A percentile compares a stretch with the other conserved stretches of the same genome.
Conservation (phyloP, 306 rosid species). For the Geum urbanum region DNA sequence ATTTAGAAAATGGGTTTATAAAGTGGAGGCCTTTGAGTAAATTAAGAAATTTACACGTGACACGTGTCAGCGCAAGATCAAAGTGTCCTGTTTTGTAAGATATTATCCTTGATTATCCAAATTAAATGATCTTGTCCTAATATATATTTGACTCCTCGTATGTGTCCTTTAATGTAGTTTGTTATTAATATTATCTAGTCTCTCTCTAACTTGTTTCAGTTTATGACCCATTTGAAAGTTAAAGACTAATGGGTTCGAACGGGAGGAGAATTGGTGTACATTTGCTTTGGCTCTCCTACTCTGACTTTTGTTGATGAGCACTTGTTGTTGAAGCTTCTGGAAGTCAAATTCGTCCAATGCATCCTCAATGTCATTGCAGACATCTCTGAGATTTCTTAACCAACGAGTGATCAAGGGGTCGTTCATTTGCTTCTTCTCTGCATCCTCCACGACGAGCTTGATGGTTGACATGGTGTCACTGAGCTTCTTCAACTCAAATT, state of each 20-base stretch:
- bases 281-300: not conserved
- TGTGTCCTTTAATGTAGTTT: no score
- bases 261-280: conserved; percentile 7
- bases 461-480: not conserved
- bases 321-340: not conserved
- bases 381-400: not conserved
- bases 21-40: no score
- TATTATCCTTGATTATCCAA: no score
- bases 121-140: no score
- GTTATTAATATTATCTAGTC: not conserved
- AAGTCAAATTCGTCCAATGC: conserved; percentile 11
- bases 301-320: not conserved
- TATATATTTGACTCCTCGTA: no score
- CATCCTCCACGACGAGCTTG: not conserved
- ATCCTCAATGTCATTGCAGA: not conserved
- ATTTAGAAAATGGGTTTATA: no score
- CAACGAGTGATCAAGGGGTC: not conserved
- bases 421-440: not conserved
- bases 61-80: no score
- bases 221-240: no score
- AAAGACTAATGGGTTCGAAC: conserved; percentile 4
- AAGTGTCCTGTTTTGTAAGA: no score
- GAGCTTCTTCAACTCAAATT: not conserved
- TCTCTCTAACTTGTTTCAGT: not conserved
- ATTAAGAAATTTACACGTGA: no score